Conservation (phyloP, 208 protist genomes). For the Acanthamoeba culbertsoni region DNA sequence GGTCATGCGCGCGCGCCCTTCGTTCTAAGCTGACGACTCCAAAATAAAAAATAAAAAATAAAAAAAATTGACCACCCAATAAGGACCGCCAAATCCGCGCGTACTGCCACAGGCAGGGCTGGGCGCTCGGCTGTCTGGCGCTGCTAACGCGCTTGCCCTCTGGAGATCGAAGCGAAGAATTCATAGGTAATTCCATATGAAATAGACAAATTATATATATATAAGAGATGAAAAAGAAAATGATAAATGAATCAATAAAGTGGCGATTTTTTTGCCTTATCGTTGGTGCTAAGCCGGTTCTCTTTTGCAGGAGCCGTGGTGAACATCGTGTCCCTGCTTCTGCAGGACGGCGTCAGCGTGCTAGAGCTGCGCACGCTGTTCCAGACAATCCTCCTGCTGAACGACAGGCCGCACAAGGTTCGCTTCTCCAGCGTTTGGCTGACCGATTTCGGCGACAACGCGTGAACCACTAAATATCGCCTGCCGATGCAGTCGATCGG, state of each 20-base stretch:
- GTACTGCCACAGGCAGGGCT: constrained; percentile 43
- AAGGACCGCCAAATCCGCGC: not conserved
- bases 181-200: not conserved
- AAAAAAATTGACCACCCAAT: no score
- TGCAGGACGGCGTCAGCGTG: constrained; percentile 31
- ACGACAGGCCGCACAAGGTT: not conserved
- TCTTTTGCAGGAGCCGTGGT: not conserved
- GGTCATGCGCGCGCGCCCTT: not conserved
- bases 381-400: not conserved
- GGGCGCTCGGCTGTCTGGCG: not conserved
- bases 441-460: no score
- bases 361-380: constrained; percentile 17
- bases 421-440: no score
- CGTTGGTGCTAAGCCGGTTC: not conserved
- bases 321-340: constrained; percentile 25
- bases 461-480: no score
- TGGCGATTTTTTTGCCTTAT: no score
- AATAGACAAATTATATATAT: no score
- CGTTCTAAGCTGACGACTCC: not conserved
- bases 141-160: not conserved
- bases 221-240: no score
- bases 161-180: not conserved
- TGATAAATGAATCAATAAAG: no score
- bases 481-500: not conserved
- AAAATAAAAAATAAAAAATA: no score